phyloP scores from a whole-genome alignment of 1,284 basidiomycete genomes.

The Coriolopsis trogii region DNA sequence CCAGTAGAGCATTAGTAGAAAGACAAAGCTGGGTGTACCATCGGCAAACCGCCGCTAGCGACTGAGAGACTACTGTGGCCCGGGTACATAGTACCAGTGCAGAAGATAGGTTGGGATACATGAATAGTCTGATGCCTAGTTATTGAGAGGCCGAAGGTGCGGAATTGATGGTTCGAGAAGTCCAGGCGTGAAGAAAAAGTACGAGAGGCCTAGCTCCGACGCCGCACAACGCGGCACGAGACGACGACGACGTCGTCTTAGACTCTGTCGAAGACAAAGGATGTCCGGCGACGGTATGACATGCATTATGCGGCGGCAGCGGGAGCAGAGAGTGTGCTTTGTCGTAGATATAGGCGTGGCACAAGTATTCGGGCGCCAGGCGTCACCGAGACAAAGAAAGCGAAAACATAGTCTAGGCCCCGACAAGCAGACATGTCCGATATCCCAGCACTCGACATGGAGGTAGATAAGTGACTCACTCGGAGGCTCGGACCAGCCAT shows the following conservation, averaged over 20 bases:
- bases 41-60: not conserved
- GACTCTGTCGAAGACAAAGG: not conserved
- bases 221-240: not conserved
- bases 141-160: not conserved
- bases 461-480: no score
- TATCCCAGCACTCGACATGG: no score
- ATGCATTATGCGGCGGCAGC: no score
- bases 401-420: no score
- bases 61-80: not conserved
- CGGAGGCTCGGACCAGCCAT: no score
- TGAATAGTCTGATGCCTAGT: not conserved
- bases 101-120: not conserved
- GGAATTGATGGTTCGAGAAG: not conserved
- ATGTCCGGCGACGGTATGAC: not conserved
- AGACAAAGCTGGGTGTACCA: conserved; percentile 1
- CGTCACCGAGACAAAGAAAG: no score
- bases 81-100: not conserved
- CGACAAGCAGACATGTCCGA: no score
- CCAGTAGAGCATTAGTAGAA: not conserved
- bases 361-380: no score
- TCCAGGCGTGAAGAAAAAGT: not conserved
- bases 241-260: not conserved
- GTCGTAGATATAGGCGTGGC: no score
- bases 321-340: no score
- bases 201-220: not conserved